Evolutionary conservation across 495 filamentous ascomycete genomes (phyloP), one percentile per base, ranked within the genome.

Genomic region (Talaromyces proteolyticus): DNA sequence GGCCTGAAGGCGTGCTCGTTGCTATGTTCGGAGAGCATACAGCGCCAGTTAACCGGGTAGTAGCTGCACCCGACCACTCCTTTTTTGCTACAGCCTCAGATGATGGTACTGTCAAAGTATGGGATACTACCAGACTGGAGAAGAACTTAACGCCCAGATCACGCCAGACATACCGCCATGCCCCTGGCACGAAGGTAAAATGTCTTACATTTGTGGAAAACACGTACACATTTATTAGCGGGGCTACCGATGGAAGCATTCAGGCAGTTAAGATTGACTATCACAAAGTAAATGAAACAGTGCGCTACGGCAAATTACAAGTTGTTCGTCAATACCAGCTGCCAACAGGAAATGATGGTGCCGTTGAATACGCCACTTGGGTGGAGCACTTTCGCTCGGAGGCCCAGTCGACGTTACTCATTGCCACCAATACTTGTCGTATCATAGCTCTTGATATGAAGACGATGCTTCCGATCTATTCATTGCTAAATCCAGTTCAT

Each of bases 1-100:
- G 80, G 57, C 94, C 94, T 0, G 82, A 83, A 51, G 91, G 94
- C 11, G 83, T 76, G 45, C 77, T 96, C 16, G 85, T 96, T 12
- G 88, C 90, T 5, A 86, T 86, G 0, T 92, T 96, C 58, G 82
- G 87, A 1, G 94, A 97, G 61, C 94, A 99, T 60, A 81, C 75
- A 12, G 88, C 76, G 2, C 78, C 88, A 18, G 81, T 97, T 55
- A 96, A 88, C 56, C 80, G 91, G 4, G 81, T 97, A 12, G 74
- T 88, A 4, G 77, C 89, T 19, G 83, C 92, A 2, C 89, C 94
- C 6, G 94, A 97, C 63, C 94, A 99, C 64, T 70, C 80, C 3
- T 99, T 99, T 71, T 99, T 99, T 65, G 77, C 93, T 22, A 97
- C 92, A 0, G 93, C 78, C 4, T 91, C 91, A 11, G 91, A 97